Base-by-base conservation (phyloP, 106 monocot genomes). In the Dendrobium catenatum region DNA sequence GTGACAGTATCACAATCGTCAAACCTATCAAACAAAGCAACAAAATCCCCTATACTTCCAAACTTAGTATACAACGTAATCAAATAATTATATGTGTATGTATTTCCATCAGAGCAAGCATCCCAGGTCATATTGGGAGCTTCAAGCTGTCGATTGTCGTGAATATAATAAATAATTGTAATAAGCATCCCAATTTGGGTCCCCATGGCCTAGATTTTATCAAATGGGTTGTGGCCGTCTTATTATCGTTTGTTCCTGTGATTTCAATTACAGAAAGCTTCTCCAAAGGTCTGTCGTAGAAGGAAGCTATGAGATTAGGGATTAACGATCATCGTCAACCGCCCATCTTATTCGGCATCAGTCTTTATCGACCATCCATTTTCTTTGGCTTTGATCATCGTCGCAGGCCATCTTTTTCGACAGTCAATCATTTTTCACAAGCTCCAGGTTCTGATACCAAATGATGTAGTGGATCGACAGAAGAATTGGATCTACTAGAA, bases 21-120 rank as follows among this genome's bases (percentile, higher is more conserved):
- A 20, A 90, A 90, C 17, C 76, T 67, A 11, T 87, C 83, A 77
- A 96, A 96, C 8, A 94, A 64, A 18, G n/a, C n/a, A 18, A 85
- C 33, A 5, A 89, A 87, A 74, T 92, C 86, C 27, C 29, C 73
- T 42, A 96, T 73, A 56, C 70, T 79, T 24, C 92, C 92, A 77
- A 96, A 66, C 77, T 89, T 94, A 0, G 92, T 94, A 55, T 96
- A 96, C 90, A 96, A 90, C 9, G 88, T 55, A 1, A 94, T 83
- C 81, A 96, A 51, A 6, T 94, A 84, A 76, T 96, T 96, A 55
- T 85, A 86, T 0, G 87, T 77, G 77, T 90, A 90, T 3, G 86
- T 89, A 82, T 85, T 86, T 19, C 80, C 87, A 29, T 86, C 83
- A 8, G 41, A 48, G 31, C 90, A 44, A 20, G 85, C 79, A 79